A percentile compares a stretch with the other conserved stretches of the same genome.
Evolutionary conservation across 768 basidiomycete genomes (phyloP).

Genomic region (Calocybe cyanea): DNA sequence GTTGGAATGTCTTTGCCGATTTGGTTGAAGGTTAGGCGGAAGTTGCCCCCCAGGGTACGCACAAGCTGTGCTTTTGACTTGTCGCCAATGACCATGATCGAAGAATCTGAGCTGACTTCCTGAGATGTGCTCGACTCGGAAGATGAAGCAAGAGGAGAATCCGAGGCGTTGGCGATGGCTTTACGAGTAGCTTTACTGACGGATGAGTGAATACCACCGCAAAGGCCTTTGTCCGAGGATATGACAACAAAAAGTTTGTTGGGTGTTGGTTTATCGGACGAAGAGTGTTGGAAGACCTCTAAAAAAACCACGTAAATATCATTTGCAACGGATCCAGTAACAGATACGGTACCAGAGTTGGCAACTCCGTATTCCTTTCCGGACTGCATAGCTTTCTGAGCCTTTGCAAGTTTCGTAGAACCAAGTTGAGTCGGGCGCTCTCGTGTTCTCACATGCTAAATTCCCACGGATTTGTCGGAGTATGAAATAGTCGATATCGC

Average conservation of each 20-base stretch:
- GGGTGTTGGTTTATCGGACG: slow-evolving; percentile 62
- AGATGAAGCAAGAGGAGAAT: slow-evolving; percentile 43
- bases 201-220: slow-evolving; percentile 98
- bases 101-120: slow-evolving; percentile 52
- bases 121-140: slow-evolving; percentile 37
- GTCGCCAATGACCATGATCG: slow-evolving; percentile 90
- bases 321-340: background rate
- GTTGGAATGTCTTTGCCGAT: slow-evolving; percentile 97
- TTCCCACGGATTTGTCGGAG: slow-evolving; percentile 31
- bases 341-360: slow-evolving; percentile 66
- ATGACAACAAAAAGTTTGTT: slow-evolving; percentile 90
- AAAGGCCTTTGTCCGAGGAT: slow-evolving; percentile 98
- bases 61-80: slow-evolving; percentile 93
- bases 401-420: slow-evolving; percentile 93
- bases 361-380: slow-evolving; percentile 93
- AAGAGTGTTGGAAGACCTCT: slow-evolving; percentile 87
- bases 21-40: slow-evolving; percentile 91
- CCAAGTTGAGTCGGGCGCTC: slow-evolving; percentile 31
- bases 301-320: slow-evolving; percentile 11
- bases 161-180: slow-evolving; percentile 52
- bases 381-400: slow-evolving; percentile 86
- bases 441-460: slow-evolving; percentile 32
- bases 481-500: slow-evolving; percentile 11
- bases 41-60: slow-evolving; percentile 59
- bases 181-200: slow-evolving; percentile 87